Evolutionary conservation across 1,139 yeast genomes (phyloP).

Genomic region (Saccharomycopsis crataegensis): DNA sequence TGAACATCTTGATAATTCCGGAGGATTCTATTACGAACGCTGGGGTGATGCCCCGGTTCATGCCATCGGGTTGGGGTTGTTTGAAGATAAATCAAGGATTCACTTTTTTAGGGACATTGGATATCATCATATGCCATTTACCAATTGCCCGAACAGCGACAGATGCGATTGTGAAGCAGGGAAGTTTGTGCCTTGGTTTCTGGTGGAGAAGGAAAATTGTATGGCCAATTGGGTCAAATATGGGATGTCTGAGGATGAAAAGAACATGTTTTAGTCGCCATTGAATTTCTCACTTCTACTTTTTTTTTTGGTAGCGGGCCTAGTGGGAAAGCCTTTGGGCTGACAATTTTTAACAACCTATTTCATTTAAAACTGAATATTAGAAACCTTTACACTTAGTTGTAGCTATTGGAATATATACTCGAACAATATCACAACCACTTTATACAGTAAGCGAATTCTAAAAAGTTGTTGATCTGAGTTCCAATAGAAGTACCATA

Average conservation of each 20-base stretch:
- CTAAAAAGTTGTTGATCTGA: too few species aligned
- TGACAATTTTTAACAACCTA: too few species aligned
- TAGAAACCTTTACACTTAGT: too few species aligned
- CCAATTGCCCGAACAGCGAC: conserved; percentile 54
- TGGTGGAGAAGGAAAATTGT: conserved; percentile 60
- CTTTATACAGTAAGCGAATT: too few species aligned
- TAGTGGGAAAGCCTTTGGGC: too few species aligned
- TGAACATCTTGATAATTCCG: conserved; percentile 53
- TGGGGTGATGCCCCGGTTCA: conserved; percentile 96
- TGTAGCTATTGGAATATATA: too few species aligned
- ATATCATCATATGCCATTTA: conserved; percentile 65
- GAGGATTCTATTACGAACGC: conserved; percentile 79
- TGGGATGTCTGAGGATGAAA: conserved; percentile 37
- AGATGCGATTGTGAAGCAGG: conserved; percentile 41
- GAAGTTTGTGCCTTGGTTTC: conserved; percentile 36
- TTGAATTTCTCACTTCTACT: too few species aligned
- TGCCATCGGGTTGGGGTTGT: conserved; percentile 63
- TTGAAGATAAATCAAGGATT: conserved; percentile 59
- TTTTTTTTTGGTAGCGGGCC: too few species aligned
- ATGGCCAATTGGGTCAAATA: conserved; percentile 65
- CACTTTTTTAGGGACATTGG: conserved; percentile 93
- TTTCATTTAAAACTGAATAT: too few species aligned
- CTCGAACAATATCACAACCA: too few species aligned
- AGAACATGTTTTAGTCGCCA: conserved; percentile 5
- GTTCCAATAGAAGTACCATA: too few species aligned